A percentile compares a stretch with the other conserved stretches of the same genome.
Evolutionary conservation across 2,329 filamentous ascomycete species (phyloP).

Genomic region (Talaromyces sp.): DNA sequence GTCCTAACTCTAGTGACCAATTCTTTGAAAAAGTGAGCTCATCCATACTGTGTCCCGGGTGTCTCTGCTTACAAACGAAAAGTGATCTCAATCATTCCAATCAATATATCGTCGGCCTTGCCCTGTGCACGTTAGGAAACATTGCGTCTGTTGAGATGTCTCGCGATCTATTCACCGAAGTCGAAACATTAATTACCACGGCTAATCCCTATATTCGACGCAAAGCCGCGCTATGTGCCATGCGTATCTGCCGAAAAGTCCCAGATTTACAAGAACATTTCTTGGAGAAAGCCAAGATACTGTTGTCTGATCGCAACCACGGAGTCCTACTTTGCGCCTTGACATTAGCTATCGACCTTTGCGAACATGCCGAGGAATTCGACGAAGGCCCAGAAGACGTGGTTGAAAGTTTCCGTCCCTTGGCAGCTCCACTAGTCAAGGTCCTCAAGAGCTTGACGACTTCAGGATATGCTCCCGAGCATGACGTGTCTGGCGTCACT

Average conservation of each 20-base stretch:
- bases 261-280: constrained; percentile 97
- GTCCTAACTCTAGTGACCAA: constrained; percentile 96
- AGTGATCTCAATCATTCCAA: constrained; percentile 97
- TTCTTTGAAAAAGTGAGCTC: constrained; percentile 84
- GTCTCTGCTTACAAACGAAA: constrained; percentile 34
- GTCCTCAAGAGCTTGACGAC: constrained; percentile 89
- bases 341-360: constrained; percentile 85
- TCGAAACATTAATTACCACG: constrained; percentile 86
- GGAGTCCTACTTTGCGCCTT: constrained; percentile 90
- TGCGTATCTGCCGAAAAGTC: constrained; percentile 97
- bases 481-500: constrained; percentile 96
- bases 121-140: constrained; percentile 92
- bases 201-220: constrained; percentile 97
- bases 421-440: constrained; percentile 81
- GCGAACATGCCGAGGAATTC: constrained; percentile 81
- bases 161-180: constrained; percentile 90
- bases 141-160: constrained; percentile 99
- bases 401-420: constrained; percentile 83
- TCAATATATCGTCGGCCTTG: constrained; percentile 96
- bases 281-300: constrained; percentile 82
- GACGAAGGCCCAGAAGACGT: constrained; percentile 87
- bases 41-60: neutral
- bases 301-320: constrained; percentile 91
- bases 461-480: constrained; percentile 94
- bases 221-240: constrained; percentile 96